Conservation (phyloP, 306 rosid species). For the Sindora glabra region DNA sequence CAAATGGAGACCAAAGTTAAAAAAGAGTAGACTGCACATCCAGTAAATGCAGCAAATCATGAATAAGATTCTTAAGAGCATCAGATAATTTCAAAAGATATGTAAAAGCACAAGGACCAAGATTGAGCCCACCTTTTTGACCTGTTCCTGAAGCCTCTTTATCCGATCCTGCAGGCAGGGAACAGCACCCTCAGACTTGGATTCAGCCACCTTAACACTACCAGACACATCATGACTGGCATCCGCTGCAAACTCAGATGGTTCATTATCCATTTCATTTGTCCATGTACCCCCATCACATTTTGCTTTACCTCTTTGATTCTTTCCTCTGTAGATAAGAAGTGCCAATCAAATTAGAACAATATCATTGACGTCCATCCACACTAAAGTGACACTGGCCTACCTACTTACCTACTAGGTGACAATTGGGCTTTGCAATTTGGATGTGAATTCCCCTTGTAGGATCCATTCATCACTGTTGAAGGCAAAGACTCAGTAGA, state of each 20-base stretch:
- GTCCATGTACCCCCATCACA: constrained; percentile 49
- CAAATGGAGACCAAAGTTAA: too few relatives aligned
- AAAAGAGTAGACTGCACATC: too few relatives aligned
- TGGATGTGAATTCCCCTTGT: constrained; percentile 42
- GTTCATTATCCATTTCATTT: constrained; percentile 51
- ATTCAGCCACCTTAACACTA: constrained; percentile 43
- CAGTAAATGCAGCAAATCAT: neutral
- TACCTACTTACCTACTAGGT: constrained; percentile 49
- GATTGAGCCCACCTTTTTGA: too few relatives aligned
- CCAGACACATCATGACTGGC: constrained; percentile 45
- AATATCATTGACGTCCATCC: neutral
- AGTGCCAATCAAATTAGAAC: constrained; percentile 10
- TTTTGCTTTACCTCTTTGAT: constrained; percentile 42
- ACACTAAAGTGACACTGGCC: constrained; percentile 1
- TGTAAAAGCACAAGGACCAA: too few relatives aligned
- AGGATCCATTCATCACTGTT: constrained; percentile 49
- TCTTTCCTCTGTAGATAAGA: constrained; percentile 60
- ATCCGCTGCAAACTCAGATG: constrained; percentile 43
- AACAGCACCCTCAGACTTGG: constrained; percentile 42
- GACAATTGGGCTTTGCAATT: constrained; percentile 59
- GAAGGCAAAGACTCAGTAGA: constrained; percentile 92
- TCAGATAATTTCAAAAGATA: too few relatives aligned
- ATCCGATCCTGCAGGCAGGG: too few relatives aligned
- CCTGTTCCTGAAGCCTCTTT: too few relatives aligned
- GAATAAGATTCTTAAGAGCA: neutral